Evolutionary conservation across 2,329 filamentous ascomycete genomes (phyloP).

Genomic region (Fusarium sacchari): DNA sequence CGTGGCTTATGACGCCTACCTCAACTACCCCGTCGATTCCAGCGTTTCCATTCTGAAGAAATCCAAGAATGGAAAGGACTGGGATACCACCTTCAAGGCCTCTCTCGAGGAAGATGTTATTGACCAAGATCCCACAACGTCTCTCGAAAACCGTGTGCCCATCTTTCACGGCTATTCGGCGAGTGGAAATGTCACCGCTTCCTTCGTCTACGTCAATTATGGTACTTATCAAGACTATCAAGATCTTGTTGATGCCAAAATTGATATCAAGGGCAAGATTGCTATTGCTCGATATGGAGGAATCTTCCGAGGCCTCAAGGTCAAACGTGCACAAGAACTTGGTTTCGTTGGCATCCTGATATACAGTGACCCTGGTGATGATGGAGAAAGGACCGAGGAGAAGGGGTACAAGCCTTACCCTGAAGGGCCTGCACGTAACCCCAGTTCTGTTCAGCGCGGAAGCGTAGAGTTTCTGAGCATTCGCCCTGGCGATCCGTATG

Average conservation of each 20-base stretch:
- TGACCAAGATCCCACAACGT: constrained; percentile 82
- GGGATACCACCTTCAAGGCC: constrained; percentile 79
- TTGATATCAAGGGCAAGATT: constrained; percentile 85
- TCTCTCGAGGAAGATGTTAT: constrained; percentile 85
- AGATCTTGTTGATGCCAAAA: constrained; percentile 78
- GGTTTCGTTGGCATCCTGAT: constrained; percentile 88
- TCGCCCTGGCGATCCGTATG: constrained; percentile 73
- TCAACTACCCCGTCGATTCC: constrained; percentile 81
- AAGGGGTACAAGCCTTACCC: constrained; percentile 86
- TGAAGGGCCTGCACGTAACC: constrained; percentile 85
- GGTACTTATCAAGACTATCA: constrained; percentile 88
- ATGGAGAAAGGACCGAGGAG: constrained; percentile 81
- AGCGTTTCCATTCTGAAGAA: constrained; percentile 71
- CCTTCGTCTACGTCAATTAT: constrained; percentile 91
- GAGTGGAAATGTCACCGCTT: constrained; percentile 87
- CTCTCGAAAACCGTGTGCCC: constrained; percentile 77
- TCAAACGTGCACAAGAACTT: constrained; percentile 90
- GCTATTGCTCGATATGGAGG: constrained; percentile 86
- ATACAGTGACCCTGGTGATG: constrained; percentile 90
- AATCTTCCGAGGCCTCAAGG: constrained; percentile 89
- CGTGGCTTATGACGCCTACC: constrained; percentile 77
- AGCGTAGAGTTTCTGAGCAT: constrained; percentile 84
- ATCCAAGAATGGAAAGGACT: constrained; percentile 50
- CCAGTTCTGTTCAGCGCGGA: constrained; percentile 89
- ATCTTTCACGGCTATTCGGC: constrained; percentile 97